A percentile compares a stretch with the other conserved stretches of the same genome.
Evolutionary conservation across 345 rosid genomes (phyloP).

Genomic region (Conringia planisiliqua): DNA sequence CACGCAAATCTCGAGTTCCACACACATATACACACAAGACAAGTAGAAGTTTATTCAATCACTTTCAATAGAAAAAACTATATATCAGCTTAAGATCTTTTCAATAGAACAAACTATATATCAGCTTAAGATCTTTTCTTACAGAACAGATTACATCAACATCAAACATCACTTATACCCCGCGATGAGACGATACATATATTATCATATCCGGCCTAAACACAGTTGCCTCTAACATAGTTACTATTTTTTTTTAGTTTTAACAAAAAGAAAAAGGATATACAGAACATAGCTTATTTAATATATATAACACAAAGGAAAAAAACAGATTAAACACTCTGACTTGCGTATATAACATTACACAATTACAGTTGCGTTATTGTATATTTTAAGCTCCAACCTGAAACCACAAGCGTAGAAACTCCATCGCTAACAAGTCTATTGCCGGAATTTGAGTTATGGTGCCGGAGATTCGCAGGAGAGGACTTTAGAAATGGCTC

Average conservation of each 20-base stretch:
- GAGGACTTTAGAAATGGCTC: conserved; percentile 51
- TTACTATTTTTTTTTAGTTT: neutral
- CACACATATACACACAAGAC: too few relatives aligned
- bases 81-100: too few relatives aligned
- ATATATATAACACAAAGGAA: neutral
- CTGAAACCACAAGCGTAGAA: neutral
- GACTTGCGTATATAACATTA: neutral
- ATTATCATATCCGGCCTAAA: neutral
- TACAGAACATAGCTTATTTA: neutral
- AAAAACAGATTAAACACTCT: neutral
- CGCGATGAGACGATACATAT: neutral
- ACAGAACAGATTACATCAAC: neutral
- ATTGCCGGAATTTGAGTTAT: neutral
- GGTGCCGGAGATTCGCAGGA: conserved; percentile 34
- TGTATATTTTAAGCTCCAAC: neutral
- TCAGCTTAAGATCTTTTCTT: too few relatives aligned
- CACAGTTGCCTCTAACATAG: neutral
- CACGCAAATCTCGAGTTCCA: too few relatives aligned
- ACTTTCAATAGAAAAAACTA: neutral
- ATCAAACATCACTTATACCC: neutral
- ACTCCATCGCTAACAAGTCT: conserved; percentile 8
- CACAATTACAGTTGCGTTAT: neutral
- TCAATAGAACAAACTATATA: too few relatives aligned
- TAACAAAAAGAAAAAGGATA: neutral
- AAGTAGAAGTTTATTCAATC: neutral